These are phyloP conservation scores for Fusarium odoratissimum DNA, from an alignment of 2,329 filamentous ascomycete genomes.

Conservation along the genomic window DNA sequence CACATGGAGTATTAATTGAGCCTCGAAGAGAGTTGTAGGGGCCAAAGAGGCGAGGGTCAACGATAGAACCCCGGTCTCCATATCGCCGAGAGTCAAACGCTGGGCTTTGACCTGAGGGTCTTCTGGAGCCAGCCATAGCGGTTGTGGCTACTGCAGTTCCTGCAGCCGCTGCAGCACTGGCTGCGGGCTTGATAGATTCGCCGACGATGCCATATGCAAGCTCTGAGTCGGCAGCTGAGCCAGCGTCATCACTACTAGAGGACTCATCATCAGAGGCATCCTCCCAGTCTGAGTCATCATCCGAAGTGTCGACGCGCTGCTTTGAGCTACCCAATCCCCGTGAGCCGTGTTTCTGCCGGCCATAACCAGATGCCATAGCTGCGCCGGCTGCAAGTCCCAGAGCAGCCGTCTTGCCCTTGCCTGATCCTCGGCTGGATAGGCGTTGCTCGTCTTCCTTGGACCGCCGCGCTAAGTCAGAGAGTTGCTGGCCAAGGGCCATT, in stretches of 20 bases:
- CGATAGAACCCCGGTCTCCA: constrained; percentile 60
- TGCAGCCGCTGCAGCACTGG: constrained; percentile 47
- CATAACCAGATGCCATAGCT: constrained; percentile 54
- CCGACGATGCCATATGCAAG: constrained; percentile 52
- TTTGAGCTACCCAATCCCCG: constrained; percentile 57
- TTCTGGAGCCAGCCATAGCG: constrained; percentile 50
- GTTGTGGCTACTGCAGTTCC: constrained; percentile 56
- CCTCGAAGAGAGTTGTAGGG: constrained; percentile 71
- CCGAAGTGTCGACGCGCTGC: constrained; percentile 50
- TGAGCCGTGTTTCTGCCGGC: constrained; percentile 50
- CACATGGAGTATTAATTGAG: constrained; percentile 65
- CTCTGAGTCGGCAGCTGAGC: constrained; percentile 54
- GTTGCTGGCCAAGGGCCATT: constrained; percentile 64
- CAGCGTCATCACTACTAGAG: constrained; percentile 49
- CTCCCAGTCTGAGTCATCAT: constrained; percentile 68
- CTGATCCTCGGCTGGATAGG: constrained; percentile 48
- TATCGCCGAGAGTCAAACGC: constrained; percentile 28
- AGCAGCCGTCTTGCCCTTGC: constrained; percentile 39
- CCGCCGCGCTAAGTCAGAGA: constrained; percentile 63
- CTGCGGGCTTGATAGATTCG: constrained; percentile 37
- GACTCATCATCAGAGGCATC: constrained; percentile 64
- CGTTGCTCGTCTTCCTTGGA: constrained; percentile 64
- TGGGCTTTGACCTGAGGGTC: constrained; percentile 42
- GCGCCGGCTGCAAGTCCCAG: constrained; percentile 50
- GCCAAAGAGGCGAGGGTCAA: constrained; percentile 69